Conservation (phyloP, 2,329 filamentous ascomycete genomes). For the Zasmidium citrigriseum region DNA sequence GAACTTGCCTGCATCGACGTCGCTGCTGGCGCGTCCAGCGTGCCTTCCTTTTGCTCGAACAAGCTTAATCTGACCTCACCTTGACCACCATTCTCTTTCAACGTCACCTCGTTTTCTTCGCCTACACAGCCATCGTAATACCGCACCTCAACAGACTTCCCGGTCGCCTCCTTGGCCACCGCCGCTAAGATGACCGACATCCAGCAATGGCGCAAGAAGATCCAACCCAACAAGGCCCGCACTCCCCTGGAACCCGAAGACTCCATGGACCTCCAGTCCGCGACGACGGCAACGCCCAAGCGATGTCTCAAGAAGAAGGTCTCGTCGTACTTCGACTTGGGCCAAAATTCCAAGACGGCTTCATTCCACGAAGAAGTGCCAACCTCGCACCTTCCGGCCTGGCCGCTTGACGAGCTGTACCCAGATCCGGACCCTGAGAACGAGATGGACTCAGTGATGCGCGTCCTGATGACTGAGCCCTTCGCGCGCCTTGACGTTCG, state of each 20-base stretch:
- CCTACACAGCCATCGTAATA: not conserved
- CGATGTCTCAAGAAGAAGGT: conserved; percentile 41
- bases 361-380: conserved; percentile 24
- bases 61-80: conserved; percentile 4
- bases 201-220: conserved; percentile 37
- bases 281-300: conserved; percentile 35
- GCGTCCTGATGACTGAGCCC: conserved; percentile 32
- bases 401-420: conserved; percentile 29
- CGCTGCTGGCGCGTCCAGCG: not conserved
- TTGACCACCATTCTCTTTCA: conserved; percentile 3
- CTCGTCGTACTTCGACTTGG: conserved; percentile 40
- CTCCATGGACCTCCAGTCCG: conserved; percentile 26
- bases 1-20: not conserved
- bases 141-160: not conserved
- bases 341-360: conserved; percentile 16
- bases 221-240: conserved; percentile 33
- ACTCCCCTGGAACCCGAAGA: conserved; percentile 36
- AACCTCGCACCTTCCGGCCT: conserved; percentile 27
- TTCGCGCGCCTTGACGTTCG: conserved; percentile 29
- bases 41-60: not conserved
- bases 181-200: conserved; percentile 34
- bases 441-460: conserved; percentile 36
- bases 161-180: no score
- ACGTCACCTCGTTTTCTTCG: conserved; percentile 5
- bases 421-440: conserved; percentile 30